Evolutionary conservation across 345 rosid genomes (phyloP), one percentile per base, ranked within the genome.

Genomic region (Murraya paniculata): DNA sequence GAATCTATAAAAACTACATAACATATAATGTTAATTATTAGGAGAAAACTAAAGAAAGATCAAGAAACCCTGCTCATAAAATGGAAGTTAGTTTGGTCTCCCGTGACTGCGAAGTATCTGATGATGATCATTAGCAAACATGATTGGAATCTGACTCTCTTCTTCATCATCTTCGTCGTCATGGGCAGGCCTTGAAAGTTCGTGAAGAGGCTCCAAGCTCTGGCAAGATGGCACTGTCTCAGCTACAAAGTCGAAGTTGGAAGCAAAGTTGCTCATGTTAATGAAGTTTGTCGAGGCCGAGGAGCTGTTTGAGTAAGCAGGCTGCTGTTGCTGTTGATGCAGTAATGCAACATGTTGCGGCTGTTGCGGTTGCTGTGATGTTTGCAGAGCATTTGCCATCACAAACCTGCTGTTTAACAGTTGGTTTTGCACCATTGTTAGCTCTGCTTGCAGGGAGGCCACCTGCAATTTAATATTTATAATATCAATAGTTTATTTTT

Each of bases 231-330:
- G 91, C 21, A 81, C 87, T 0, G 86, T 74, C 56, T 85, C 90
- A 1, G 89, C 84, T 19, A 84, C 81, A 58, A 92, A 75, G 73
- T 92, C 95, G 65, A 88, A 86, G 81, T 81, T 81, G 48, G 83
- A 76, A 30, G 88, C 48, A 68, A 91, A 89, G 64, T 72, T 85
- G 86, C 77, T 83, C 79, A 90, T 81, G 83, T 90, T 82, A 38
- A 88, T 80, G 83, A 93, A 88, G 87, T 86, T 87, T 57, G 89
- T 91, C 78, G 99, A 92, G 74, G 88, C 91, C 2, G 99, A 89
- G n/a, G 99, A 95, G 80, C 91, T 92, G 92, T 90, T 95, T 76
- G 99, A 95, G 85, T 92, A 92, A 38, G 91, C 89, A 2, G 96
- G 94, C 81, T 95, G 98, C 74, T 83, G 82, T 1, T 78, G 82